Conservation (phyloP, 148 eudicot species). For the Hydrangea macrophylla region DNA sequence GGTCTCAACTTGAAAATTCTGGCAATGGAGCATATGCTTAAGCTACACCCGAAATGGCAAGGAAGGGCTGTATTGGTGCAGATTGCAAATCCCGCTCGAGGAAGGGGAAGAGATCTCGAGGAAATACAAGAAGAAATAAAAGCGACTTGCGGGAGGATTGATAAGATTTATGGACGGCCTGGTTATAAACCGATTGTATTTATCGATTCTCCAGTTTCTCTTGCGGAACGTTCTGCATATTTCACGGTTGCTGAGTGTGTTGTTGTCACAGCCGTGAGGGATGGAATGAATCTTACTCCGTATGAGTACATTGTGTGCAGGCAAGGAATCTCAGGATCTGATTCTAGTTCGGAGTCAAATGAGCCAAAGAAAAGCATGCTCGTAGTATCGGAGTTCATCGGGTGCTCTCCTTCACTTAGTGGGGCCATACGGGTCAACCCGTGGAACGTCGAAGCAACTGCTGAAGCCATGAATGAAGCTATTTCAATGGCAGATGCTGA, state of each 20-base stretch:
- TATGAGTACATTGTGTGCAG: slow-evolving; percentile 59
- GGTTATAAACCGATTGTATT: slow-evolving; percentile 50
- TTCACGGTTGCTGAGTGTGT: slow-evolving; percentile 53
- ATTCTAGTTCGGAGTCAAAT: slow-evolving; percentile 22
- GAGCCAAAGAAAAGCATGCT: slow-evolving; percentile 54
- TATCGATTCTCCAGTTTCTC: slow-evolving; percentile 41
- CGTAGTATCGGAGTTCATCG: slow-evolving; percentile 59
- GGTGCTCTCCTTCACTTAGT: slow-evolving; percentile 64
- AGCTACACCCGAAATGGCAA: slow-evolving; percentile 41
- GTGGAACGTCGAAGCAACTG: slow-evolving; percentile 48
- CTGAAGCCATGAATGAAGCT: slow-evolving; percentile 53
- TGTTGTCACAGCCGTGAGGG: slow-evolving; percentile 57
- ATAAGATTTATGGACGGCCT: slow-evolving; percentile 28
- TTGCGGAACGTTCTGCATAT: slow-evolving; percentile 47
- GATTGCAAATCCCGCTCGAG: slow-evolving; percentile 54
- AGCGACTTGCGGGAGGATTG: slow-evolving; percentile 37
- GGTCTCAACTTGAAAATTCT: slow-evolving; percentile 55
- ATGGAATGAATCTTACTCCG: slow-evolving; percentile 66
- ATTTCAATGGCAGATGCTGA: slow-evolving; percentile 45
- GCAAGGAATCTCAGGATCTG: slow-evolving; percentile 29
- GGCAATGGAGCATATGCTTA: slow-evolving; percentile 50
- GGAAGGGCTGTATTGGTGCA: slow-evolving; percentile 55
- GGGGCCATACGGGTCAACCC: slow-evolving; percentile 69
- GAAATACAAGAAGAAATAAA: slow-evolving; percentile 45
- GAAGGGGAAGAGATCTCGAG: slow-evolving; percentile 50